A percentile compares a stretch with the other conserved stretches of the same genome.
Evolutionary conservation across 306 rosid genomes (phyloP).

Genomic region (Hylodesmum podocarpum): DNA sequence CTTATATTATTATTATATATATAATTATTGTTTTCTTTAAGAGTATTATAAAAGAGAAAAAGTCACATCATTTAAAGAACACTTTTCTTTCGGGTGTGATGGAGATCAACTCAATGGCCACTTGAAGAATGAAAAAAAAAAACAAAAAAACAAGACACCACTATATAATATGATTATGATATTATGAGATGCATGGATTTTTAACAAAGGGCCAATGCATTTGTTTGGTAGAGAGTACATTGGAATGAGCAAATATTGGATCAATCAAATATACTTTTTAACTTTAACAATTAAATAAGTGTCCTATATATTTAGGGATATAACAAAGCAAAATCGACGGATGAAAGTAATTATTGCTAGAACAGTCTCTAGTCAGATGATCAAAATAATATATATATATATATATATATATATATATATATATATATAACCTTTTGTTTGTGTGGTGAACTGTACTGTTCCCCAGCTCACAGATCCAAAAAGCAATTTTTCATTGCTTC

Average conservation of each 20-base stretch:
- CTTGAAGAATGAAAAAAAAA: background rate
- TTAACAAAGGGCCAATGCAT: background rate
- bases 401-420: too few species aligned
- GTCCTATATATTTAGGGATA: background rate
- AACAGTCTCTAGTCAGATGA: background rate
- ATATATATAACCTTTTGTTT: background rate
- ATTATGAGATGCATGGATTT: background rate
- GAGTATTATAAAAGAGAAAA: too few species aligned
- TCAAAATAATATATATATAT: too few species aligned
- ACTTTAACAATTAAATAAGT: background rate
- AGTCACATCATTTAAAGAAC: too few species aligned
- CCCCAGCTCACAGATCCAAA: background rate
- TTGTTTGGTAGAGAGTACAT: slow-evolving; percentile 7
- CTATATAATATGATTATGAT: background rate
- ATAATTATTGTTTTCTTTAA: too few species aligned
- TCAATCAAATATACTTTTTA: background rate
- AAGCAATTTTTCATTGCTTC: background rate
- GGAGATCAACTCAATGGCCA: too few species aligned
- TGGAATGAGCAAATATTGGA: background rate
- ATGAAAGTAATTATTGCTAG: background rate
- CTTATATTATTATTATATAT: too few species aligned
- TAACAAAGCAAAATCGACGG: background rate
- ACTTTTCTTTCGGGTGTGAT: too few species aligned
- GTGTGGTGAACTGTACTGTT: background rate
- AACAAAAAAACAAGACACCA: background rate